Conservation (phyloP, 2,329 filamentous ascomycete genomes). For the Ophiostoma perfectum region DNA sequence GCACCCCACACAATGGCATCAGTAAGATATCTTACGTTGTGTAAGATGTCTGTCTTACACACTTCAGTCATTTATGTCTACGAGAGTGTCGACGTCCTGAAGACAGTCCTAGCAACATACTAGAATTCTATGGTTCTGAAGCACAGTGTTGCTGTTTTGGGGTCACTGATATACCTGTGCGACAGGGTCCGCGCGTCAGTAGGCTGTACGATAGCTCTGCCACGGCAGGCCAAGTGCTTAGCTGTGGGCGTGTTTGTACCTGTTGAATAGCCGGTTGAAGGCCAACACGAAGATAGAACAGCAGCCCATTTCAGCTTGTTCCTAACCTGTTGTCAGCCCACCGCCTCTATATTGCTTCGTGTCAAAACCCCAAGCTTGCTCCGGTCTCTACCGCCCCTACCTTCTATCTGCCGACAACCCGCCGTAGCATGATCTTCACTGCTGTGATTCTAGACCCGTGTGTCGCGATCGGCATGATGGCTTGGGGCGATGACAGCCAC, state of each 20-base stretch:
- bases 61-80: too few species aligned
- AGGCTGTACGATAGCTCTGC: not conserved
- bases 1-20: not conserved
- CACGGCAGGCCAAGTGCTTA: constrained; percentile 8
- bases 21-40: not conserved
- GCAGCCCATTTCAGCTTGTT: not conserved
- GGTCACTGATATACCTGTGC: too few species aligned
- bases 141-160: too few species aligned
- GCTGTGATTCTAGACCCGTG: not conserved
- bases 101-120: too few species aligned
- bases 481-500: not conserved
- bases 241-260: not conserved
- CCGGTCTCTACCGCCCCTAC: too few species aligned
- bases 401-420: not conserved
- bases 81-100: too few species aligned
- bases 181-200: too few species aligned
- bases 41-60: too few species aligned
- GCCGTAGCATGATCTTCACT: not conserved
- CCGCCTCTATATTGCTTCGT: too few species aligned
- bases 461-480: not conserved
- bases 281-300: not conserved
- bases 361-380: too few species aligned
- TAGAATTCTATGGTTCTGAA: too few species aligned
- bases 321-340: too few species aligned
- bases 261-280: not conserved